These are phyloP conservation scores for Barbatosphaeria neglecta DNA, from an alignment of 495 filamentous ascomycete genomes.

Conservation along the genomic window DNA sequence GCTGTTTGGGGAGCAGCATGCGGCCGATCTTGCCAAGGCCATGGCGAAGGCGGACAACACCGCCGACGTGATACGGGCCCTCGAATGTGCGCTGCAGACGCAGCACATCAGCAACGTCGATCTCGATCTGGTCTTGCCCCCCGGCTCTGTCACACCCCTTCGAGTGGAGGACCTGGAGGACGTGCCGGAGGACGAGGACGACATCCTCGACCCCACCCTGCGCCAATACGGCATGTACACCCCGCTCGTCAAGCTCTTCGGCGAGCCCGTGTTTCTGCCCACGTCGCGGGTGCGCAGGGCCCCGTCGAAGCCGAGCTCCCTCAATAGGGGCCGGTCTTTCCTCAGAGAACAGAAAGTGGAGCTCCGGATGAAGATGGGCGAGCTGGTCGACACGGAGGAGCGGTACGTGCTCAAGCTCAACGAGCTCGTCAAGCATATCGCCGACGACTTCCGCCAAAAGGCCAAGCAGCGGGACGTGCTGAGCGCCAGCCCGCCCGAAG, in stretches of 20 bases:
- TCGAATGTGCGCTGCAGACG: slow-evolving; percentile 61
- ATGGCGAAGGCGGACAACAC: slow-evolving; percentile 71
- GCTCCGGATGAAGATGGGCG: slow-evolving; percentile 77
- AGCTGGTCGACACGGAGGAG: slow-evolving; percentile 87
- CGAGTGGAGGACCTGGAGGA: slow-evolving; percentile 39
- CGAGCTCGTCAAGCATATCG: slow-evolving; percentile 65
- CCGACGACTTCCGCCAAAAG: slow-evolving; percentile 58
- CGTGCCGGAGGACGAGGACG: slow-evolving; percentile 43
- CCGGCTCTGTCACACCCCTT: slow-evolving; percentile 54
- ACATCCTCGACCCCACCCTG: slow-evolving; percentile 46
- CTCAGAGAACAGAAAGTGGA: slow-evolving; percentile 71
- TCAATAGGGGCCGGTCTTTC: slow-evolving; percentile 62
- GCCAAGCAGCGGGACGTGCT: slow-evolving; percentile 43
- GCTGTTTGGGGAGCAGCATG: slow-evolving; percentile 85
- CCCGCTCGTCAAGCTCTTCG: slow-evolving; percentile 62
- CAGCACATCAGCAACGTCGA: slow-evolving; percentile 75
- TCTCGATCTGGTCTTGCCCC: slow-evolving; percentile 74
- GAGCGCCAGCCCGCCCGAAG: slow-evolving; percentile 60
- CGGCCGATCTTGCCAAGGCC: slow-evolving; percentile 72
- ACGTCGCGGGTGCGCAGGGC: slow-evolving; percentile 78
- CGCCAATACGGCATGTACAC: slow-evolving; percentile 65
- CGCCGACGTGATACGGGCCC: slow-evolving; percentile 53
- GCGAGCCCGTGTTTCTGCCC: slow-evolving; percentile 73
- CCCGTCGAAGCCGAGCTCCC: slow-evolving; percentile 70
- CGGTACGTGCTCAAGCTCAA: slow-evolving; percentile 80